Percentiles rank a stretch among this genome's conserved stretches.
These are phyloP conservation scores for Eimeria brunetti DNA, from an alignment of 169 alveolate species.

Conservation along the genomic window DNA sequence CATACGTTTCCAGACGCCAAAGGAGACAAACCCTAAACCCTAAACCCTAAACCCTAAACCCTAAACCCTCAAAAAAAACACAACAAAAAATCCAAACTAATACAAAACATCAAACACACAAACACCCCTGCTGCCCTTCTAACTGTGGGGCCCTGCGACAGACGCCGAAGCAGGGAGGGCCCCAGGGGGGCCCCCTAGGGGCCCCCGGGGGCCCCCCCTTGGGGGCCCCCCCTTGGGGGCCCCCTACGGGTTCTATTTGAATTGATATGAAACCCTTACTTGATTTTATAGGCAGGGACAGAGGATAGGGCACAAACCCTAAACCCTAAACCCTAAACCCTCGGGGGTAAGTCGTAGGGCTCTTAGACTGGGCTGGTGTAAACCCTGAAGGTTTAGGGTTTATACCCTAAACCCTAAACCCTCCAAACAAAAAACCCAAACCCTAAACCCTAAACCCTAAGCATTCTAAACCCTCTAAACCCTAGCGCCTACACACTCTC, in stretches of 20 bases:
- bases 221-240: too few relatives aligned
- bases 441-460: neutral
- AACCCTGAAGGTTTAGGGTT: too few relatives aligned
- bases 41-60: neutral
- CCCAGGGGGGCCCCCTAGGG: too few relatives aligned
- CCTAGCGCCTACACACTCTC: neutral
- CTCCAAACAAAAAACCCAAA: too few relatives aligned
- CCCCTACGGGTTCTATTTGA: too few relatives aligned
- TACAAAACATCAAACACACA: too few relatives aligned
- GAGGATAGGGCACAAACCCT: neutral
- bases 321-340: conserved; percentile 2
- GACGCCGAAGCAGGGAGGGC: too few relatives aligned
- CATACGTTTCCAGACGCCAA: neutral
- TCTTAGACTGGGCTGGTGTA: neutral
- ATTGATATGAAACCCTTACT: too few relatives aligned
- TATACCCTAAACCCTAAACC: neutral
- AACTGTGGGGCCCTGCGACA: too few relatives aligned
- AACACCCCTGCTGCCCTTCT: too few relatives aligned
- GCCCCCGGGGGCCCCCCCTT: neutral
- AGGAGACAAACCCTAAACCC: neutral
- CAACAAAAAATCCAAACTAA: neutral
- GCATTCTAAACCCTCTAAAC: neutral
- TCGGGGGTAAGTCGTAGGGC: too few relatives aligned
- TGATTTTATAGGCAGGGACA: too few relatives aligned
- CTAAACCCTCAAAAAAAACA: neutral